Conservation (phyloP, 2,329 filamentous ascomycete species). For the Plectosphaerella plurivora region DNA sequence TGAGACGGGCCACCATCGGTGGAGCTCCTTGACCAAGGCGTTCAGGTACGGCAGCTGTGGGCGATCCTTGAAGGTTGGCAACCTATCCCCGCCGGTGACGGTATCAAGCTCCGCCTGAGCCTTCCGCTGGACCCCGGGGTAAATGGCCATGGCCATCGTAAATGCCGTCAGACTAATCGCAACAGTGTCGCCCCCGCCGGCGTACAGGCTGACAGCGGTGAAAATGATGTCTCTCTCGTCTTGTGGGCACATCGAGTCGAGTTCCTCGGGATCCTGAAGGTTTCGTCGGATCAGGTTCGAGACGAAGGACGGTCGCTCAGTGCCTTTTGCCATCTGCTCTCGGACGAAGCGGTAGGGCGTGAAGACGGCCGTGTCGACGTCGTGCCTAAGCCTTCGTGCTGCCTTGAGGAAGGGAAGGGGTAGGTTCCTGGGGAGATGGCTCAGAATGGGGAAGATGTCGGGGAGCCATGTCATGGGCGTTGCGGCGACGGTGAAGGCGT, state of each 20-base stretch:
- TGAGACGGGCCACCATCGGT: conserved; percentile 38
- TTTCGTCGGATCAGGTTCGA: conserved; percentile 16
- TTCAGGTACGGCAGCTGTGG: conserved; percentile 34
- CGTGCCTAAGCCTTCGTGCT: conserved; percentile 19
- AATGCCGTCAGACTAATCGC: conserved; percentile 23
- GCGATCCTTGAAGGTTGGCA: conserved; percentile 33
- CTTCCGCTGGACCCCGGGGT: conserved; percentile 6
- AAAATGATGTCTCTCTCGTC: conserved; percentile 26
- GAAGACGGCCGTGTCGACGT: conserved; percentile 12
- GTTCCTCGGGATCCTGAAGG: too few relatives aligned
- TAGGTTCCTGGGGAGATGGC: conserved; percentile 21
- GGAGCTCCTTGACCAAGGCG: conserved; percentile 34
- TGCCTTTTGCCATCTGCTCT: conserved; percentile 16
- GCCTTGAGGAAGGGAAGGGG: conserved; percentile 24
- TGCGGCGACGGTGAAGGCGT: conserved; percentile 18
- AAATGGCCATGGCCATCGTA: conserved; percentile 19
- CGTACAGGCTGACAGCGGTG: conserved; percentile 22
- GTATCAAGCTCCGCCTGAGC: conserved; percentile 35
- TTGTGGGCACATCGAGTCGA: conserved; percentile 4
- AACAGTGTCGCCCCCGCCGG: conserved; percentile 26
- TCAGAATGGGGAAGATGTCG: conserved; percentile 23
- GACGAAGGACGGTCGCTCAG: conserved; percentile 18
- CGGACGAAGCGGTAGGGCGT: conserved; percentile 24
- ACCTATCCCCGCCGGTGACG: conserved; percentile 31
- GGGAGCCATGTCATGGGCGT: conserved; percentile 26